phyloP scores from a whole-genome alignment of 164 flowering plant species.

The Piper longum region DNA sequence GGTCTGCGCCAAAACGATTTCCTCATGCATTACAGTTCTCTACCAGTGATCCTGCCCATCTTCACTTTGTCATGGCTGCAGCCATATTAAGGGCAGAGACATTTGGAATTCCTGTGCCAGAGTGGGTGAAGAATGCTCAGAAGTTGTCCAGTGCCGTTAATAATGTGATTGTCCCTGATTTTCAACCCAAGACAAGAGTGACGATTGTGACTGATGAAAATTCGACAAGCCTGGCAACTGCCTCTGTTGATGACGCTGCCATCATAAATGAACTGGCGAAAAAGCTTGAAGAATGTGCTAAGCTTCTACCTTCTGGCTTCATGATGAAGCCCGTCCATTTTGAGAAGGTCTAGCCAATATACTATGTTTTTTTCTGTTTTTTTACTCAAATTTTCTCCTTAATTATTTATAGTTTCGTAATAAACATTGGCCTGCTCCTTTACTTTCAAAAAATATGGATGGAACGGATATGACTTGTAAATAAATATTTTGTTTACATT shows the following conservation, averaged over 20 bases:
- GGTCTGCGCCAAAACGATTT: slow-evolving; percentile 85
- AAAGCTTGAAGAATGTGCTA: slow-evolving; percentile 35
- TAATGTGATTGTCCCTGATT: slow-evolving; percentile 58
- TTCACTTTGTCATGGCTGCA: slow-evolving; percentile 54
- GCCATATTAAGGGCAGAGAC: slow-evolving; percentile 66
- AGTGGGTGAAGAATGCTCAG: slow-evolving; percentile 42
- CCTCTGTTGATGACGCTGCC: slow-evolving; percentile 63
- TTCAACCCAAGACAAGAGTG: slow-evolving; percentile 54
- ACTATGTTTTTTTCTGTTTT: too few relatives aligned
- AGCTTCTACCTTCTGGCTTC: slow-evolving; percentile 39
- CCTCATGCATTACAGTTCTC: slow-evolving; percentile 68
- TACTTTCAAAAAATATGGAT: slow-evolving; percentile 1
- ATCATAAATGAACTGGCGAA: slow-evolving; percentile 40
- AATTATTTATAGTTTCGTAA: too few relatives aligned
- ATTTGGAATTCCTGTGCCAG: slow-evolving; percentile 63
- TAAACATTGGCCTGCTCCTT: too few relatives aligned
- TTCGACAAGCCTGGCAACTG: slow-evolving; percentile 39
- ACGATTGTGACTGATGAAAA: slow-evolving; percentile 75
- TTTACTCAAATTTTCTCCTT: too few relatives aligned
- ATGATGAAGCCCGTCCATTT: slow-evolving; percentile 75
- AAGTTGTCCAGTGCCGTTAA: slow-evolving; percentile 44
- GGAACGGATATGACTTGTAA: too few relatives aligned
- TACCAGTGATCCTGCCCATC: slow-evolving; percentile 35
- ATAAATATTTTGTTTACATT: too few relatives aligned
- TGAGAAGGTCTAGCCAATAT: slow-evolving; percentile 44